Base-by-base conservation (phyloP, 345 rosid species). In the Dipteronia dyeriana region DNA sequence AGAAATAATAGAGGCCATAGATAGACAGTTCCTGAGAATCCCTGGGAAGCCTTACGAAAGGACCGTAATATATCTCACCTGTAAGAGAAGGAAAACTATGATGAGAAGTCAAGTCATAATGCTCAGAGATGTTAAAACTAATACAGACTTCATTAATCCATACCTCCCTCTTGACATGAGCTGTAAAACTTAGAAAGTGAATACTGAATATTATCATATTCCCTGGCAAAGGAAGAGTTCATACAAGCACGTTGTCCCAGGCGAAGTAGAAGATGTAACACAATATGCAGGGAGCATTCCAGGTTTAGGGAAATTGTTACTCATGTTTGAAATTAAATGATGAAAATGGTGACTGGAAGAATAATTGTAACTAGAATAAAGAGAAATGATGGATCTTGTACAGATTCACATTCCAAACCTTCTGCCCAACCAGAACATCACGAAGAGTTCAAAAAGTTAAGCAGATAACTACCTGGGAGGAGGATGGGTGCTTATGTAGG, bases 21-120 rank as follows among this genome's bases (percentile, higher is more conserved):
- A 90, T 63, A 31, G 97, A 77, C 69, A 92, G 82, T 71, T 91
- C 94, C 84, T 94, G 98, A 75, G 82, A 78, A 81, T 87, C 90
- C 79, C 78, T 45, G 17, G 91, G 85, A 79, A 96, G 97, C 64
- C 79, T 86, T 63, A 88, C 43, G 85, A 96, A 94, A 77, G 93
- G 93, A 70, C 99, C 99, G 82, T 84, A 84, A 62, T 59, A 29
- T 68, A 81, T 76, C 31, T 81, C 80, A 80, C 93, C 98, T 90
- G 89, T 71, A 75, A 47, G 64, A 71, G 26, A 77, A n/a, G 49
- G 71, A 73, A 31, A 20, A 41, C 25, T 38, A 65, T 20, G 57
- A 71, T 43, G n/a, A n/a, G n/a, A 70, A 69, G 29, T 68, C 14
- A 67, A 26, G 20, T 43, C 62, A 49, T 29, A 22, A 23, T 29